Evolutionary conservation across 106 monocot species (phyloP).

Genomic region (Gastrodia elata): DNA sequence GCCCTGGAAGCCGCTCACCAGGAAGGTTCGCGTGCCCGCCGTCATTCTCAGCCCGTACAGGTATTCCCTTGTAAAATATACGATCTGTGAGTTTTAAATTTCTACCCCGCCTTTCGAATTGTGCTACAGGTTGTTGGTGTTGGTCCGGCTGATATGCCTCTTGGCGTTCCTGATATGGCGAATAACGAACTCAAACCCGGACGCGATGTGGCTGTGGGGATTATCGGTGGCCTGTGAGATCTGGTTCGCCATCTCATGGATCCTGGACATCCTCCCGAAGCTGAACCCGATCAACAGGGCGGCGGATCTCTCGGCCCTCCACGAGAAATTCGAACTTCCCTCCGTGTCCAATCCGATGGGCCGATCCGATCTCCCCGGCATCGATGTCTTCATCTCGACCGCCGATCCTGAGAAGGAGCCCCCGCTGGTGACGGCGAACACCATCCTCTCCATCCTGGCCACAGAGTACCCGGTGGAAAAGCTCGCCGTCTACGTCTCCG

Average conservation of each 20-base stretch:
- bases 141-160: constrained; percentile 43
- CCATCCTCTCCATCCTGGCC: constrained; percentile 78
- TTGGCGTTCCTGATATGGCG: constrained; percentile 57
- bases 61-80: no score
- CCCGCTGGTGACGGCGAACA: constrained; percentile 79
- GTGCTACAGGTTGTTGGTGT: constrained; percentile 34
- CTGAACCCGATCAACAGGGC: constrained; percentile 88
- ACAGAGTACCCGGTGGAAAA: constrained; percentile 96
- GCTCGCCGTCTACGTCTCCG: constrained; percentile 76
- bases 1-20: constrained; percentile 88
- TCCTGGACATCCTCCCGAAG: constrained; percentile 85
- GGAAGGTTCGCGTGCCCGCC: constrained; percentile 47
- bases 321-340: constrained; percentile 49
- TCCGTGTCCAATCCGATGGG: constrained; percentile 43
- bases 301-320: constrained; percentile 60
- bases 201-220: constrained; percentile 92
- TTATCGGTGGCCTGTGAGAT: constrained; percentile 79
- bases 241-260: constrained; percentile 92
- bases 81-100: no score
- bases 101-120: no score
- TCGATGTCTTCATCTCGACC: constrained; percentile 65
- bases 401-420: constrained; percentile 83
- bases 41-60: constrained; percentile 55
- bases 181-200: constrained; percentile 57
- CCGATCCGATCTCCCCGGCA: constrained; percentile 56